phyloP scores from a whole-genome alignment of 2,329 filamentous ascomycete species.

The Alternaria triticimaculans region DNA sequence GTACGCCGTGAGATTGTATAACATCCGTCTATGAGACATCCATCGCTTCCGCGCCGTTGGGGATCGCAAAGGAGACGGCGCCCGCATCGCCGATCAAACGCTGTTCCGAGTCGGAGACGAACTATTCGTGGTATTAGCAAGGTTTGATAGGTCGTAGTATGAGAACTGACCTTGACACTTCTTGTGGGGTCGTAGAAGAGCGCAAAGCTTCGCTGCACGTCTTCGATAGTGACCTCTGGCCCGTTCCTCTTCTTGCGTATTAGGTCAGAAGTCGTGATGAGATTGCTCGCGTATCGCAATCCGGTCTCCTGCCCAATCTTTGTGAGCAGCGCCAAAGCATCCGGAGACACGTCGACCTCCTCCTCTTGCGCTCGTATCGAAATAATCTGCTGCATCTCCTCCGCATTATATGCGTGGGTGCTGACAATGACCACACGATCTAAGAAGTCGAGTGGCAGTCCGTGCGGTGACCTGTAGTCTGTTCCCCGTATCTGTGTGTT shows the following conservation, averaged over 20 bases:
- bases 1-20: conserved; percentile 23
- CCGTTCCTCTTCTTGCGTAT: conserved; percentile 84
- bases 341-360: conserved; percentile 87
- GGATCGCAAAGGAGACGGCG: conserved; percentile 69
- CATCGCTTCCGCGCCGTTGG: conserved; percentile 70
- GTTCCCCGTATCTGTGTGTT: conserved; percentile 91
- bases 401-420: conserved; percentile 80
- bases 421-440: conserved; percentile 96
- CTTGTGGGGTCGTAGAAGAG: conserved; percentile 90
- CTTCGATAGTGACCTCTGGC: conserved; percentile 81
- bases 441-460: conserved; percentile 91
- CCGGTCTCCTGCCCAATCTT: conserved; percentile 95
- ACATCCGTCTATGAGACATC: conserved; percentile 62
- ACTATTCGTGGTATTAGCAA: conserved; percentile 52
- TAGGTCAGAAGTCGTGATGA: conserved; percentile 93
- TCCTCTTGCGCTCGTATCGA: conserved; percentile 93
- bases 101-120: conserved; percentile 89
- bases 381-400: conserved; percentile 92
- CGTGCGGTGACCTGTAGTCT: conserved; percentile 90
- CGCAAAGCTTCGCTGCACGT: conserved; percentile 91
- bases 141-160: neutral
- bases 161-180: conserved; percentile 70
- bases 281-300: conserved; percentile 93
- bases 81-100: conserved; percentile 90
- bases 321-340: conserved; percentile 89